A percentile compares a stretch with the other conserved stretches of the same genome.
phyloP scores from a whole-genome alignment of 2,329 filamentous ascomycete genomes.

The Zymoseptoria brevis region DNA sequence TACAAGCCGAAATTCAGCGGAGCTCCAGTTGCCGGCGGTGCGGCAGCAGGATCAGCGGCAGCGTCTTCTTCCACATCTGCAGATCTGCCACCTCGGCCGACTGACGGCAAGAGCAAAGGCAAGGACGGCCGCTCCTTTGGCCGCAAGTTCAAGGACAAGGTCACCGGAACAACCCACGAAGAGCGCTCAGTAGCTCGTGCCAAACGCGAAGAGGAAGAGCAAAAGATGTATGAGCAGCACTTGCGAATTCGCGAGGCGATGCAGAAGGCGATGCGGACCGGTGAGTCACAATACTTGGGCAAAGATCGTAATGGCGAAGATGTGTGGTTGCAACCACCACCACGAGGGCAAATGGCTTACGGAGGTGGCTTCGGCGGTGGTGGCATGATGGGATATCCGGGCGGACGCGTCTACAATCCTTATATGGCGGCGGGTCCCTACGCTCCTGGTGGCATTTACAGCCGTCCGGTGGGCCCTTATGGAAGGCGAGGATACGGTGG shows the following conservation, averaged over 20 bases:
- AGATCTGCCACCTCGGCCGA: constrained; percentile 18
- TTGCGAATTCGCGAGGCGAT: constrained; percentile 45
- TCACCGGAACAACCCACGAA: constrained; percentile 50
- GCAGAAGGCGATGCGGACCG: constrained; percentile 44
- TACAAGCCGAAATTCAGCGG: neutral
- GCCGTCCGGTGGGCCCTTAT: constrained; percentile 37
- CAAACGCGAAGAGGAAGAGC: constrained; percentile 44
- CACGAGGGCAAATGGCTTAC: constrained; percentile 20
- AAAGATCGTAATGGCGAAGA: constrained; percentile 47
- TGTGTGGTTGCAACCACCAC: constrained; percentile 52
- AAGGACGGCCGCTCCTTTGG: constrained; percentile 36
- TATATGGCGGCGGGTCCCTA: constrained; percentile 35
- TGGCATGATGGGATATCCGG: constrained; percentile 19
- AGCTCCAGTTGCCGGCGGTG: neutral
- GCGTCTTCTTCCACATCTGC: constrained; percentile 9
- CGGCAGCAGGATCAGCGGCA: constrained; percentile 5
- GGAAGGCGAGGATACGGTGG: constrained; percentile 7
- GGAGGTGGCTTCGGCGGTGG: constrained; percentile 19
- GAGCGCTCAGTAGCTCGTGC: constrained; percentile 43
- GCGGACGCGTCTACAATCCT: constrained; percentile 32
- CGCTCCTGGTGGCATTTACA: constrained; percentile 31
- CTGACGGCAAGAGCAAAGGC: constrained; percentile 24
- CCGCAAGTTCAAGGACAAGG: constrained; percentile 51
- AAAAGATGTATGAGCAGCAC: constrained; percentile 46
- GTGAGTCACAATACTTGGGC: constrained; percentile 49